Percentiles rank a stretch among this genome's conserved stretches.
Conservation (phyloP, 1,284 basidiomycete species). For the Leccinum glutinopallens region DNA sequence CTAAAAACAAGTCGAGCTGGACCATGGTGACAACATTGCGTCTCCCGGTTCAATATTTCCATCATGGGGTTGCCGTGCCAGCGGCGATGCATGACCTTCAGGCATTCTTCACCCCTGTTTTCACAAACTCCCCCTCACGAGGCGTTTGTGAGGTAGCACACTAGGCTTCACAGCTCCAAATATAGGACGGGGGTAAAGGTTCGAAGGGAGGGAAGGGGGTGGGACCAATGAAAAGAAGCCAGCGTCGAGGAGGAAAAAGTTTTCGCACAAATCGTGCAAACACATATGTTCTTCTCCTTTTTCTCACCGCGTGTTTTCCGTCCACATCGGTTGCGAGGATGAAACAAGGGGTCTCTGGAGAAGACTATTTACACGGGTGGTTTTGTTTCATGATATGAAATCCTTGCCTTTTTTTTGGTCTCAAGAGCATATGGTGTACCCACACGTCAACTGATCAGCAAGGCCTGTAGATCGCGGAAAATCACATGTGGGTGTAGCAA, state of each 20-base stretch:
- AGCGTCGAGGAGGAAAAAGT: background rate
- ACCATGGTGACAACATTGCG: background rate
- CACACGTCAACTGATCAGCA: slow-evolving; percentile 19
- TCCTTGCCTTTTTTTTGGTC: slow-evolving; percentile 1
- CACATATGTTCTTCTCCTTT: background rate
- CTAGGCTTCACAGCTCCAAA: slow-evolving; percentile 1
- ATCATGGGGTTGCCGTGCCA: background rate
- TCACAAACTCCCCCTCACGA: slow-evolving; percentile 20
- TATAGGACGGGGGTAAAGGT: background rate
- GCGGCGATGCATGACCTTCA: background rate
- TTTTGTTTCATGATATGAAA: slow-evolving; percentile 27
- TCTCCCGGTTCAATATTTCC: slow-evolving; percentile 7
- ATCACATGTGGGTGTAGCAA: background rate
- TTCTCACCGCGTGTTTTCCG: slow-evolving; percentile 18
- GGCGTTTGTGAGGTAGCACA: slow-evolving; percentile 27
- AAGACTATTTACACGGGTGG: slow-evolving; percentile 5
- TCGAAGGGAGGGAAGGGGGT: background rate
- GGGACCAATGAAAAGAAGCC: background rate
- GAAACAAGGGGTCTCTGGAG: slow-evolving; percentile 24
- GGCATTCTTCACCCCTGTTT: slow-evolving; percentile 2
- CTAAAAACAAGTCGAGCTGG: background rate
- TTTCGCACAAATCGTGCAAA: background rate
- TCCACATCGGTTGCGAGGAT: slow-evolving; percentile 18
- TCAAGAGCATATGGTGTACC: background rate
- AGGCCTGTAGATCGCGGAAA: slow-evolving; percentile 17